A percentile compares a stretch with the other conserved stretches of the same genome.
These are phyloP conservation scores for Pestalotiopsis sp. DNA, from an alignment of 2,329 filamentous ascomycete genomes.

Conservation along the genomic window DNA sequence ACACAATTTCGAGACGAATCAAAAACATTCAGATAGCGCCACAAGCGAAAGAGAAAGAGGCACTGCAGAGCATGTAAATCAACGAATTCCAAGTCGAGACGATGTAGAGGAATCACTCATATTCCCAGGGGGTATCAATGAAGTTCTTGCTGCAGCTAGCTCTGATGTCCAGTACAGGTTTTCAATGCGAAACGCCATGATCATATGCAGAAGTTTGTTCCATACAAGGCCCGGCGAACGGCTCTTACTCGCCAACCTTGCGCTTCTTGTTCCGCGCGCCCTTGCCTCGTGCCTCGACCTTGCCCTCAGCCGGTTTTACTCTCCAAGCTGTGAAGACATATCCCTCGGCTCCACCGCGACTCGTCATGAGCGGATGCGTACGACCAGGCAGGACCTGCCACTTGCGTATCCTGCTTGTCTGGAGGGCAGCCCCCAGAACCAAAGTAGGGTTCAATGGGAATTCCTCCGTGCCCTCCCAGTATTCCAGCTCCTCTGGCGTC, in stretches of 20 bases:
- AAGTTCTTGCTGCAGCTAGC: not conserved
- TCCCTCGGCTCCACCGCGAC: constrained; percentile 83
- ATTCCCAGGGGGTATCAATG: constrained; percentile 10
- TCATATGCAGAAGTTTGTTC: not conserved
- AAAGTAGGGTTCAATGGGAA: constrained; percentile 89
- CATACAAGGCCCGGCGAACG: not conserved
- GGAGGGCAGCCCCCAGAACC: constrained; percentile 76
- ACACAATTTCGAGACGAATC: too few relatives aligned
- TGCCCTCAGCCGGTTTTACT: constrained; percentile 78
- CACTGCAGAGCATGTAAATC: not conserved
- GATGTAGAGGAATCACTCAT: constrained; percentile 13
- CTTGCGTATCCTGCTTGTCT: constrained; percentile 75
- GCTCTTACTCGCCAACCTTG: constrained; percentile 31
- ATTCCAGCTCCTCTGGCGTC: constrained; percentile 52
- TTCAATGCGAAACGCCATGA: not conserved
- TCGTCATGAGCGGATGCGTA: constrained; percentile 94
- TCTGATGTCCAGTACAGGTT: not conserved
- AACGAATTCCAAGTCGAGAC: not conserved
- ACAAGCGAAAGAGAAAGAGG: not conserved
- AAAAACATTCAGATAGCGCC: not conserved
- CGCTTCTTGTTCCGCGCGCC: constrained; percentile 68
- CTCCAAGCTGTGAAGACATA: constrained; percentile 85
- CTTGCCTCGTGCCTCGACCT: constrained; percentile 81
- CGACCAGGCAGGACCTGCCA: constrained; percentile 93
- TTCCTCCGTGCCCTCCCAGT: constrained; percentile 66